Evolutionary conservation across 176 grass and related monocot species (phyloP), one percentile per base, ranked within the genome.

Genomic region (Lolium rigidum): DNA sequence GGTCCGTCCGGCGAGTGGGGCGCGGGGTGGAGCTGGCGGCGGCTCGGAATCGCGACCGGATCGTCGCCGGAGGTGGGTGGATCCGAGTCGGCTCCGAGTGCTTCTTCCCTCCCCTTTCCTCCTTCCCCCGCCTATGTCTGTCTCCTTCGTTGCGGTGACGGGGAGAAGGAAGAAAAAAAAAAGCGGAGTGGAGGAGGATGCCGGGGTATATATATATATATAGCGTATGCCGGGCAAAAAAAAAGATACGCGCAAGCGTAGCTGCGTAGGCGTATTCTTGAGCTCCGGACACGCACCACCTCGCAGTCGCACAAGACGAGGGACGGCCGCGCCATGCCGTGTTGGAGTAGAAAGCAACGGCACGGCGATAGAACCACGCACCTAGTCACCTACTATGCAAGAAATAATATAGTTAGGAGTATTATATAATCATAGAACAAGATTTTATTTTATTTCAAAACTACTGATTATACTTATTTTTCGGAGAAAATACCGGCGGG

Each of bases 41-140:
- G 52, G 77, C 70, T 63, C 61, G 86, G 70, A 88, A 73, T 65
- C 46, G 89, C 50, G 85, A 13, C 49, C 74, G 74, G 83, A 69
- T 85, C 83, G 49, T 54, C 74, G 74, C 2, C 74, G 61, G 73
- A 51, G 69, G 50, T 26, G 76, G 69, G 39, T 46, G 81, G 89
- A 91, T 88, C 89, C 81, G 74, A 17, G 18, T 18, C 43, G 4
- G 75, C 77, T 51, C 68, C 9, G 75, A 77, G 60, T 63, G 78
- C 60, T 82, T 82, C 60, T 82, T 82, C 70, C 70, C 51, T 61
- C n/a, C 81, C 89, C 76, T 84, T 80, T 46, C 50, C 69, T 81
- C 68, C 59, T 11, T 51, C 67, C 18, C 22, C 37, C 37, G 72
- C 15, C 38, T 60, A 3, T 46, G 78, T 65, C 25, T 58, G 44